A percentile compares a stretch with the other conserved stretches of the same genome.
Conservation (phyloP, 1,139 yeast genomes). For the Kurtzmaniella quercitrusa region DNA sequence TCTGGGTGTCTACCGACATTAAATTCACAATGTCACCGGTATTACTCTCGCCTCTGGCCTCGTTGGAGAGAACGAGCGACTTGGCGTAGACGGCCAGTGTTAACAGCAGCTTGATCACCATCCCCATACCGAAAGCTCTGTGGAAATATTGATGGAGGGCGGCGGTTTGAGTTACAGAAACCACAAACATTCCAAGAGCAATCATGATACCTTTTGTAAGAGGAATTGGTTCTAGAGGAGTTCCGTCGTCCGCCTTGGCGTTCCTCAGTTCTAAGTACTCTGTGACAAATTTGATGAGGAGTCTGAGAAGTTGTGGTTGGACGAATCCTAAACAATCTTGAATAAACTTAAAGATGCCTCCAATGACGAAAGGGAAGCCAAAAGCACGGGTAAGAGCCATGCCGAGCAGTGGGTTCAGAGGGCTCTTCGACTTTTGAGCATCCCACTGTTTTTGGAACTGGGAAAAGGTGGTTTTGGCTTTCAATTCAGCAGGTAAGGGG, state of each 20-base stretch:
- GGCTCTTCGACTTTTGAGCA: conserved; percentile 23
- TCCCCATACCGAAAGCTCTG: conserved; percentile 83
- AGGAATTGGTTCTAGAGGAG: conserved; percentile 42
- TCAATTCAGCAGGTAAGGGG: conserved; percentile 63
- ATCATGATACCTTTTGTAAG: conserved; percentile 79
- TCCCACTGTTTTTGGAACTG: conserved; percentile 63
- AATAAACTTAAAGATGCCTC: conserved; percentile 69
- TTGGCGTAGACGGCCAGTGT: conserved; percentile 79
- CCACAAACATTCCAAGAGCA: conserved; percentile 77
- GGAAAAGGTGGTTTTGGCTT: conserved; percentile 46
- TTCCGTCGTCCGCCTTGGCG: conserved; percentile 16
- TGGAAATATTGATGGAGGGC: conserved; percentile 91
- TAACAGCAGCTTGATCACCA: conserved; percentile 79
- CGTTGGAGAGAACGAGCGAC: conserved; percentile 75
- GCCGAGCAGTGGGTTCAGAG: conserved; percentile 56
- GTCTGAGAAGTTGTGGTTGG: conserved; percentile 82
- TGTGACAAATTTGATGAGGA: conserved; percentile 76
- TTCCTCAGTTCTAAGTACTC: conserved; percentile 51
- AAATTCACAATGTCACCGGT: conserved; percentile 98
- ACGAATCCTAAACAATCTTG: conserved; percentile 82
- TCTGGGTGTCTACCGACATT: conserved; percentile 95
- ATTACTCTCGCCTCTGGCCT: conserved; percentile 71
- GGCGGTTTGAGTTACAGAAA: conserved; percentile 79
- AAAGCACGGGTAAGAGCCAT: conserved; percentile 63
- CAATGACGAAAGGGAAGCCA: conserved; percentile 64